Evolutionary conservation across 148 eudicot genomes (phyloP), one percentile per base, ranked within the genome.

Genomic region (Tetragonia tetragonoides): DNA sequence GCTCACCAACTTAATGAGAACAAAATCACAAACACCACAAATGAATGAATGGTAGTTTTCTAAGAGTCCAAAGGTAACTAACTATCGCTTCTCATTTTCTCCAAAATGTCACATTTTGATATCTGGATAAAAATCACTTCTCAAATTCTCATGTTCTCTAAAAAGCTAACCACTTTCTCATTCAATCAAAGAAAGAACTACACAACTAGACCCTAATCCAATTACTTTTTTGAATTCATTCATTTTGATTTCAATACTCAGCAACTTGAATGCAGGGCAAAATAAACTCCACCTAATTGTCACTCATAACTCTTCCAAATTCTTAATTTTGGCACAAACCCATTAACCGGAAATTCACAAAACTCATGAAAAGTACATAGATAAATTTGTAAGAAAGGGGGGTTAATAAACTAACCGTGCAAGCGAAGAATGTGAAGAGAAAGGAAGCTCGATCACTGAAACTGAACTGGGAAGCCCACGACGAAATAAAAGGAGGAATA

Each of bases 341-440:
- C 72, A 28, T n/a, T 23, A 1, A 46, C 7, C 20, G 1, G 14
- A 21, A 47, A 23, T 21, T 3, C 62, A 40, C 34, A 42, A 6
- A 40, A 66, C 11, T 39, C 44, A 6, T 10, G 20, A 66, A 1
- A 62, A 14, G 38, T 46, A 9, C 5, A 68, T 12, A 57, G 17
- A 61, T 1, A 68, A 64, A 41, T 8, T 56, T 11, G 10, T n/a
- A 37, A 46, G 8, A 16, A 65, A 16, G 21, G 44, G 10, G 21
- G 59, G 23, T 10, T 18, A 16, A 46, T 49, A 66, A 40, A 65
- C 68, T 40, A 80, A 89, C 93, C 82, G 93, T 88, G 87, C 91
- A 93, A 79, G 87, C 93, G 70, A 91, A 87, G 87, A 93, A 89
- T 60, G 93, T 80, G 16, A 89, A 74, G 10, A 91, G 86, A 73